phyloP scores from a whole-genome alignment of 306 rosid genomes.

The Styphnolobium japonicum region DNA sequence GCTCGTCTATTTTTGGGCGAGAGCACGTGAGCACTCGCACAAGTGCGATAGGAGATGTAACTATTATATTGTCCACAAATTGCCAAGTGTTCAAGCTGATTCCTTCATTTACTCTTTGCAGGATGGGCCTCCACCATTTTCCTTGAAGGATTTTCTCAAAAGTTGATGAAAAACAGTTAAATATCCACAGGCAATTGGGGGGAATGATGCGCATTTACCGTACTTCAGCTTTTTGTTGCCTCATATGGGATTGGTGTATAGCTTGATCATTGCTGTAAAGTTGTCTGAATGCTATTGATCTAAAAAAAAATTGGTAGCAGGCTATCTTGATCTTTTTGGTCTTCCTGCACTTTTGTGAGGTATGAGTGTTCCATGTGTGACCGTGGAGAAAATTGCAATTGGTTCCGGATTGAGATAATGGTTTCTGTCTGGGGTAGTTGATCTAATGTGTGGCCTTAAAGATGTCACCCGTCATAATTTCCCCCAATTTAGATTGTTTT shows the following conservation, averaged over 20 bases:
- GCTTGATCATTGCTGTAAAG: constrained; percentile 24
- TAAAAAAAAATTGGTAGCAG: neutral
- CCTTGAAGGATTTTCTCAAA: constrained; percentile 68
- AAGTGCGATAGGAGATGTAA: neutral
- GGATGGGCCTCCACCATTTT: constrained; percentile 68
- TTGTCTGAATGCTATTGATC: constrained; percentile 9
- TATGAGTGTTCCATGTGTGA: too few relatives aligned
- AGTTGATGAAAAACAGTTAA: constrained; percentile 44
- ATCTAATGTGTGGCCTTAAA: constrained; percentile 14
- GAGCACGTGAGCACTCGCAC: neutral
- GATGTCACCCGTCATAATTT: neutral
- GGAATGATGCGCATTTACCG: constrained; percentile 28
- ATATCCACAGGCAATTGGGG: constrained; percentile 7
- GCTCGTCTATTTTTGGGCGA: neutral
- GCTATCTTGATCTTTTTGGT: neutral
- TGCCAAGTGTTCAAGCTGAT: neutral
- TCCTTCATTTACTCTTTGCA: constrained; percentile 36
- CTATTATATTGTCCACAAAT: neutral
- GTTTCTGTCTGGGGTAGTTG: constrained; percentile 13
- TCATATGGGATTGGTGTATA: constrained; percentile 24
- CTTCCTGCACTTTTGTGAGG: constrained; percentile 16
- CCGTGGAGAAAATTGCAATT: constrained; percentile 2
- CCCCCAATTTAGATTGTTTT: neutral
- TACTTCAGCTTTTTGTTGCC: neutral
- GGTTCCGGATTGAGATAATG: constrained; percentile 4